Base-by-base conservation (phyloP, 495 filamentous ascomycete species). In the Talaromyces ruber region DNA sequence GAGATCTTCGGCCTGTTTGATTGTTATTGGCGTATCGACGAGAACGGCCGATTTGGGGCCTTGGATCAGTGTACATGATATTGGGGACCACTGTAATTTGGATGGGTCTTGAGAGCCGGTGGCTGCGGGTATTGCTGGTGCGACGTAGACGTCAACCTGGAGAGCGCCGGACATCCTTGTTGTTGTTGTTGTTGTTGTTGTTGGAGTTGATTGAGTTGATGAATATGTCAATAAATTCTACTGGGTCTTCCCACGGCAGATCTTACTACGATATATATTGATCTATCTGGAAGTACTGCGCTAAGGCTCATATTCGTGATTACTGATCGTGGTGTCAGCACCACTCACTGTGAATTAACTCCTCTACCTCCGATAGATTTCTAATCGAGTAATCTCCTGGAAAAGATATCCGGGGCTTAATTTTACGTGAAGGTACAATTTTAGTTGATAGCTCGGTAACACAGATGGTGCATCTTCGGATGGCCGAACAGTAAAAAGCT, bases 11-110 rank as follows among this genome's bases (percentile, higher is more conserved):
- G 60, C 59, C 21, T 64, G 59, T 30, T 55, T 12, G 26, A 68
- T 68, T 14, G 68, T 64, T 3, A 65, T 62, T 1, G 62, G 66
- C 2, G 68, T 68, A 60, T 71, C 68, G 11, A 71, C 62, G 9
- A 71, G 63, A 3, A 67, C 65, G 5, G 68, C 66, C 16, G 64
- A 63, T 1, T 22, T 60, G 2, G 54, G 26, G 0, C 61, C 64
- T 58, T 62, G 59, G 5, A 71, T 61, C 22, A 71, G 43, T 3
- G 68, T 68, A 37, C 59, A 68, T 52, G 64, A 63, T 25, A 64
- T 71, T 1, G 68, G 68, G 24, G 37, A 39, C 57, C 57, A 59
- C 1, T 14, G 14, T 34, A 29, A 57, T 34, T 57, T 57, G 28
- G 54, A 57, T 6, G 54, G 26, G 2, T 57, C n/a, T 3, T 18